Evolutionary conservation across 805 yeast genomes (phyloP).

Genomic region (Candida ficus): DNA sequence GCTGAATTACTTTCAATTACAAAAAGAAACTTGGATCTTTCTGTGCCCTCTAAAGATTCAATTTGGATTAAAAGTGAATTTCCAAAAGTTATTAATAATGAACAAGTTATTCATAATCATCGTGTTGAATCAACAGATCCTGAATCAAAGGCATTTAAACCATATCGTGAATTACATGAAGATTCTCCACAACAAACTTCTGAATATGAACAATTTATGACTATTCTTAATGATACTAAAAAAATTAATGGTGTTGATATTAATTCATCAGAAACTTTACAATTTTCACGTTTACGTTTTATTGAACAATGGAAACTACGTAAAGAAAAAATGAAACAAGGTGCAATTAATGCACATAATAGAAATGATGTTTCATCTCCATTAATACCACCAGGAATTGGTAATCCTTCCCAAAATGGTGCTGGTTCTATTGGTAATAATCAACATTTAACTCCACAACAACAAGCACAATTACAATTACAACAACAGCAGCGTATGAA

Average conservation of each 20-base stretch:
- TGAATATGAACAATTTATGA: conserved; percentile 89
- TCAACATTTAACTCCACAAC: conserved; percentile 20
- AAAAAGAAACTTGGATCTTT: conserved; percentile 68
- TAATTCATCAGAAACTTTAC: conserved; percentile 34
- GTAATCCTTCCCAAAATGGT: too few species aligned
- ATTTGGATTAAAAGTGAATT: conserved; percentile 21
- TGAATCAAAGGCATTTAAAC: conserved; percentile 35
- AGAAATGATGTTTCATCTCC: conserved; percentile 6
- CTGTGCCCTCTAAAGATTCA: conserved; percentile 42
- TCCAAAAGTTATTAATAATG: conserved; percentile 33
- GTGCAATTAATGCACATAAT: conserved; percentile 26
- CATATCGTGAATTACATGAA: conserved; percentile 53
- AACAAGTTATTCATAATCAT: conserved; percentile 31
- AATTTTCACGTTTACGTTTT: conserved; percentile 81
- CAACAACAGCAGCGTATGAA: conserved; percentile 25
- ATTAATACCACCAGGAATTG: conserved; percentile 1
- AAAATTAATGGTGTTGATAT: conserved; percentile 26
- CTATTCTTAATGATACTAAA: conserved; percentile 45
- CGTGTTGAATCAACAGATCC: conserved; percentile 35
- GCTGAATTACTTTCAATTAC: conserved; percentile 80
- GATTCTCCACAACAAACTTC: conserved; percentile 71
- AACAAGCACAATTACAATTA: conserved; percentile 25
- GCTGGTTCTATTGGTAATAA: conserved; percentile 10
- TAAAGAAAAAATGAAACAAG: conserved; percentile 48
- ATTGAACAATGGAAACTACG: conserved; percentile 81